These are phyloP conservation scores for Lactarius psammicola DNA, from an alignment of 768 basidiomycete species.

Conservation along the genomic window DNA sequence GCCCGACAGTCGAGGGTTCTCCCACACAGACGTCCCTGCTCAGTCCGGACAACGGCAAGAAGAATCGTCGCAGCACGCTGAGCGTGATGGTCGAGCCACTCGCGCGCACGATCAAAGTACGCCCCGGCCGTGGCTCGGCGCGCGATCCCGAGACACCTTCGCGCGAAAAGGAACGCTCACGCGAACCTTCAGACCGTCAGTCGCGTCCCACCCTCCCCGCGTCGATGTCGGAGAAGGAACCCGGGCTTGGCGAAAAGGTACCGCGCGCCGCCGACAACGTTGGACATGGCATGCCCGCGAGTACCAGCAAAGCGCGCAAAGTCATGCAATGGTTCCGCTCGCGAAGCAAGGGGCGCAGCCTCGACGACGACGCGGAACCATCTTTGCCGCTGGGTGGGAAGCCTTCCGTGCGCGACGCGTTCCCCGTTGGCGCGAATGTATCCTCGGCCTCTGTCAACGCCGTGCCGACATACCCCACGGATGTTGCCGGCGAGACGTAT, in stretches of 20 bases:
- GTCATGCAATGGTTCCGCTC: slow-evolving; percentile 99
- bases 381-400: slow-evolving; percentile 13
- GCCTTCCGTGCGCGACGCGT: slow-evolving; percentile 25
- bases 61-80: slow-evolving; percentile 28
- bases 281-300: slow-evolving; percentile 53
- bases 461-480: not conserved
- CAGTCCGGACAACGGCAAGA: slow-evolving; percentile 36
- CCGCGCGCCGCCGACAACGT: slow-evolving; percentile 29
- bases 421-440: slow-evolving; percentile 10
- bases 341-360: slow-evolving; percentile 50
- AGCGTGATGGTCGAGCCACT: slow-evolving; percentile 51
- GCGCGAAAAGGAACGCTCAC: slow-evolving; percentile 37
- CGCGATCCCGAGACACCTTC: slow-evolving; percentile 34
- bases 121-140: slow-evolving; percentile 29
- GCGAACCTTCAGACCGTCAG: slow-evolving; percentile 20
- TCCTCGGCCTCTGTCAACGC: slow-evolving; percentile 25
- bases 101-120: slow-evolving; percentile 48
- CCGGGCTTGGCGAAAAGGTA: slow-evolving; percentile 36
- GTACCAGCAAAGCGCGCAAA: slow-evolving; percentile 85
- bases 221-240: slow-evolving; percentile 30
- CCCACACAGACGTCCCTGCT: slow-evolving; percentile 36
- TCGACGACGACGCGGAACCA: slow-evolving; percentile 32
- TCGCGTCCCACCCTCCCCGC: not conserved
- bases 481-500: slow-evolving; percentile 4
- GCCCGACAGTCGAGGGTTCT: slow-evolving; percentile 26